These are phyloP conservation scores for Marasmius fiardii DNA, from an alignment of 1,284 basidiomycete species.

Conservation along the genomic window DNA sequence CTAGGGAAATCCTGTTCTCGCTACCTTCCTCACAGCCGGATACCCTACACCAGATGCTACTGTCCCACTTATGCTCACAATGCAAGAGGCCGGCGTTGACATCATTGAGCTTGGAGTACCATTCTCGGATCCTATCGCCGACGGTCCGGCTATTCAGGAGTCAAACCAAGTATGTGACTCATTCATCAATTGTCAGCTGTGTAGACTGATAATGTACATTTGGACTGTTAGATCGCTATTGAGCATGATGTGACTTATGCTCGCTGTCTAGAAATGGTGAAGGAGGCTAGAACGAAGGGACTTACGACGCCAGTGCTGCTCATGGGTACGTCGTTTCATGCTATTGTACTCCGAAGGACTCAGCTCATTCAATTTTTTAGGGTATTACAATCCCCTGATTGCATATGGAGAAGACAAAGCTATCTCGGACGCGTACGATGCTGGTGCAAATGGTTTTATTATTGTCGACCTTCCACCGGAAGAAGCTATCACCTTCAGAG, in stretches of 20 bases:
- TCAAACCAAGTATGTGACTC: slow-evolving; percentile 74
- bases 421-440: slow-evolving; percentile 82
- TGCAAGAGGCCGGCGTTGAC: slow-evolving; percentile 92
- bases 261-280: slow-evolving; percentile 73
- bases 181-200: too few species aligned
- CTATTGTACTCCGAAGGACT: too few species aligned
- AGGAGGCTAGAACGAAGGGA: slow-evolving; percentile 78
- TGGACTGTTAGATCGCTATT: slow-evolving; percentile 72
- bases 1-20: slow-evolving; percentile 70
- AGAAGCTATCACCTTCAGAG: slow-evolving; percentile 89
- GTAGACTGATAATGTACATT: too few species aligned
- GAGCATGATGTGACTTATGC: slow-evolving; percentile 76
- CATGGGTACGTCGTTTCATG: slow-evolving; percentile 85
- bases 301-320: slow-evolving; percentile 86
- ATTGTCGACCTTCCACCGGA: slow-evolving; percentile 98
- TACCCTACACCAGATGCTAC: slow-evolving; percentile 81
- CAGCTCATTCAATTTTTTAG: too few species aligned
- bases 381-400: slow-evolving; percentile 95
- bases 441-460: slow-evolving; percentile 97
- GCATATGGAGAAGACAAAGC: slow-evolving; percentile 95
- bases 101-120: slow-evolving; percentile 96
- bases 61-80: slow-evolving; percentile 84
- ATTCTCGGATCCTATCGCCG: slow-evolving; percentile 96
- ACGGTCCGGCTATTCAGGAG: slow-evolving; percentile 90
- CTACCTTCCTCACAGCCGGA: slow-evolving; percentile 92